Percentiles rank a stretch among this genome's conserved stretches.
phyloP scores from a whole-genome alignment of 192 early-diverging fungal species.

The Geosiphon pyriformis region DNA sequence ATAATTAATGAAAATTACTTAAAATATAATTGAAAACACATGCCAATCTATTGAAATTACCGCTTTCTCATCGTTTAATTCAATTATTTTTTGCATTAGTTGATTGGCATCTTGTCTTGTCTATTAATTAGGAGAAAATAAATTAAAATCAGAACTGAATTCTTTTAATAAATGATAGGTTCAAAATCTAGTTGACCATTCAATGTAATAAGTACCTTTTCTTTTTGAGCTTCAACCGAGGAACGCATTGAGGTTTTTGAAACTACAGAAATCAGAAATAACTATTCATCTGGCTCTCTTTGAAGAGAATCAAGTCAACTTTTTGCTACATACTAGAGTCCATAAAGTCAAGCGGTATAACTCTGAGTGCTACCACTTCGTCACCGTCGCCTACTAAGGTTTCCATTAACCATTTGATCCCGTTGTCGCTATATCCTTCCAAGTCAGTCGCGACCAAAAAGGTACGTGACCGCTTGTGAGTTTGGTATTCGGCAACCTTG shows the following conservation, averaged over 20 bases:
- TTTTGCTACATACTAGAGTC: constrained; percentile 31
- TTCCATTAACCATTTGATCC: constrained; percentile 45
- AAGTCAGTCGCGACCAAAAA: constrained; percentile 51
- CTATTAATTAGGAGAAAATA: constrained; percentile 20
- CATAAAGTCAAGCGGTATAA: constrained; percentile 31
- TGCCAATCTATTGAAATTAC: constrained; percentile 25
- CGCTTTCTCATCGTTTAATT: constrained; percentile 26
- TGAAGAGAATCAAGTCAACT: neutral
- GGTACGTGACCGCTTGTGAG: constrained; percentile 21
- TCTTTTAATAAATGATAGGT: no score
- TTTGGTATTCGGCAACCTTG: neutral
- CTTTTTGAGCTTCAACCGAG: neutral
- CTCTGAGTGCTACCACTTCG: constrained; percentile 38
- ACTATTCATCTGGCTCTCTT: neutral
- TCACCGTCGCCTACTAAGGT: constrained; percentile 52
- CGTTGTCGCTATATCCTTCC: constrained; percentile 46
- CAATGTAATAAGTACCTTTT: neutral
- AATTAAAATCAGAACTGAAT: constrained; percentile 7
- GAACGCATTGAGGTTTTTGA: neutral
- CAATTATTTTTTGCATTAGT: constrained; percentile 35
- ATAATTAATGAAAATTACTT: constrained; percentile 19
- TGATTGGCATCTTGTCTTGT: constrained; percentile 33
- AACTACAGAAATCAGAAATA: neutral
- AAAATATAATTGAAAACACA: constrained; percentile 21
- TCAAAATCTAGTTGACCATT: no score